These are phyloP conservation scores for Dictyostelium brefeldianum DNA, from an alignment of 78 protist species.

Conservation along the genomic window DNA sequence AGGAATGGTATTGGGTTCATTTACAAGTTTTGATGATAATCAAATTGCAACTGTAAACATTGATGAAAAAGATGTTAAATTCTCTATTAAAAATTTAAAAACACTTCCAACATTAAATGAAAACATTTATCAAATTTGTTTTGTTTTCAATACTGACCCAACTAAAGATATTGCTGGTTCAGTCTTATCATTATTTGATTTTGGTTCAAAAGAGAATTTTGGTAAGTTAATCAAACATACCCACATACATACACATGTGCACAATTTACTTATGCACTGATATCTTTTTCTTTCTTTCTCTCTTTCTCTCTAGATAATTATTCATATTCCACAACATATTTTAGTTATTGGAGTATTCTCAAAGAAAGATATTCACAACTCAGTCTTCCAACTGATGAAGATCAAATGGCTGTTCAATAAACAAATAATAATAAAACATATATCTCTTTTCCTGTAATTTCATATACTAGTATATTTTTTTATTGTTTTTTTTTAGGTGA, in stretches of 20 bases:
- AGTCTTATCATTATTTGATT: not conserved
- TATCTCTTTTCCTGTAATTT: too few species aligned
- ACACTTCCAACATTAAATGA: too few species aligned
- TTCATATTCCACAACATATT: not conserved
- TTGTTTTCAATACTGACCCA: not conserved
- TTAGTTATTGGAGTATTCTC: not conserved
- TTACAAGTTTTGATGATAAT: not conserved
- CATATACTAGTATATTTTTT: too few species aligned
- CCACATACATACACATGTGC: not conserved
- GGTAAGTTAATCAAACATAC: not conserved
- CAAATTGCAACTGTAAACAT: not conserved
- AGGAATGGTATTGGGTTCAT: not conserved
- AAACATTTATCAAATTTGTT: not conserved
- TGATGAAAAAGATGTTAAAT: not conserved
- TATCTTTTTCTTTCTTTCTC: not conserved
- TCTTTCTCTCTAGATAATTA: not conserved
- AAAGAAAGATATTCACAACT: conserved; percentile 10
- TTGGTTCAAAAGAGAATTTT: not conserved
- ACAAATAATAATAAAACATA: not conserved
- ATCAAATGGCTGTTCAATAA: not conserved
- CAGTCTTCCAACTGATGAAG: not conserved
- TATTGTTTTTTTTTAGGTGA: too few species aligned
- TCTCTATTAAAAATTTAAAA: not conserved
- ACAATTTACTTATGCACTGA: too few species aligned
- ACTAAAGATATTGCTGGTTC: not conserved